phyloP scores from a whole-genome alignment of 345 rosid genomes.

The Ricinus communis region DNA sequence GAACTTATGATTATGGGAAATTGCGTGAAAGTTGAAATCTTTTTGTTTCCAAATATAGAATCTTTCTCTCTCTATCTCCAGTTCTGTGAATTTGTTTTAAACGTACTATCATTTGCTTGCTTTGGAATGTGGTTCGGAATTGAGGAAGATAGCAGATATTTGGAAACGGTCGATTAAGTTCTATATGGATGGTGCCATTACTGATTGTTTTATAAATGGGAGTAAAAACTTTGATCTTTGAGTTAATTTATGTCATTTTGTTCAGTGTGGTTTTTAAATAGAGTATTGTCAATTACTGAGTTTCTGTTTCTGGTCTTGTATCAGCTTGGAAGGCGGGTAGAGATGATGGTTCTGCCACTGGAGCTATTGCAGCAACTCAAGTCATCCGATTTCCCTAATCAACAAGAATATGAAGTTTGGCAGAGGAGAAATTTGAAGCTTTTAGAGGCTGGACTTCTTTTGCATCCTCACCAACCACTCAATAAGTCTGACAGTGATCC shows the following conservation, averaged over 20 bases:
- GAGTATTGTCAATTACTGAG: neutral
- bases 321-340: slow-evolving; percentile 87
- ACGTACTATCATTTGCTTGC: neutral
- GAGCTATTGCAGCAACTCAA: slow-evolving; percentile 93
- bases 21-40: neutral
- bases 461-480: slow-evolving; percentile 75
- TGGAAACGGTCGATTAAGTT: neutral
- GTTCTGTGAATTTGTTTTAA: neutral
- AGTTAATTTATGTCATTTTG: neutral
- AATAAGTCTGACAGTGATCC: slow-evolving; percentile 60
- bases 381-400: slow-evolving; percentile 74
- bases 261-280: slow-evolving; percentile 4
- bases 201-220: neutral
- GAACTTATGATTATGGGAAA: neutral
- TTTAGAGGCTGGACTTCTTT: slow-evolving; percentile 86
- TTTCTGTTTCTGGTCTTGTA: neutral
- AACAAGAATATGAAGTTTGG: slow-evolving; percentile 85
- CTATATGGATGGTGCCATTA: neutral
- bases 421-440: slow-evolving; percentile 72
- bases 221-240: neutral
- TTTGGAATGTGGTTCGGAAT: neutral
- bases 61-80: neutral
- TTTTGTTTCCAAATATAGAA: too few species aligned
- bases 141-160: too few species aligned
- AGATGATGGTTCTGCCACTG: slow-evolving; percentile 80